Base-by-base conservation (phyloP, 1,284 basidiomycete species). In the Pholiota adiposa region DNA sequence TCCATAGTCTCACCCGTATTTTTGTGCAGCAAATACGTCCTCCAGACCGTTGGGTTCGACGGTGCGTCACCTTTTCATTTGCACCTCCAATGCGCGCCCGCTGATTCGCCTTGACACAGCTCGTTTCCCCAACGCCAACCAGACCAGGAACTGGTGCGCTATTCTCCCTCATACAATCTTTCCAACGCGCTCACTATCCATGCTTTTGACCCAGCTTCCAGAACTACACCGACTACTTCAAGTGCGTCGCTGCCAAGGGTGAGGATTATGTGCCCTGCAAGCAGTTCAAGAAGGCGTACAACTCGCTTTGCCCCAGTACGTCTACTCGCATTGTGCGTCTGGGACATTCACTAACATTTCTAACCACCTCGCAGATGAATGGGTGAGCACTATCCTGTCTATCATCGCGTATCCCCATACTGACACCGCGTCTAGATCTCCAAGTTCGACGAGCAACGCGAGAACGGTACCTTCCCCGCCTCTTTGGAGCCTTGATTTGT, bases 211-310 rank as follows among this genome's bases (percentile, higher is more conserved):
- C 11, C 66, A 93, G 90, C 77, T 94, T 90, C 89, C 96, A 98
- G 81, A 96, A 96, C 81, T 98, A 95, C 78, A 90, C 92, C 62
- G 95, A 99, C 80, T 97, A 97, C 85, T 94, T 94, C 89, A 97
- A 97, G 79, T 99, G 97, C 77, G 82, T 98, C 70, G 83, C 93
- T 72, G 96, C 95, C 70, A 98, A 98, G 83, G 97, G 97, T 67
- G 97, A 99, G 72, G 97, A 99, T 63, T 98, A 90, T 75, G 88
- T 90, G 21, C 96, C 97, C 8, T 99, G 97, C 92, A 96, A 97
- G 83, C 96, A 98, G 81, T 99, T 99, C 89, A 94, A 92, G 83
- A 88, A 90, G 74, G 93, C 94, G 36, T 99, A 95, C 85, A 86
- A 94, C 83, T 96, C 96, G 55, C 88, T 99, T 65, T 99, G 97